A percentile compares a stretch with the other conserved stretches of the same genome.
phyloP scores from a whole-genome alignment of 345 rosid genomes.

The Brassica cretica region DNA sequence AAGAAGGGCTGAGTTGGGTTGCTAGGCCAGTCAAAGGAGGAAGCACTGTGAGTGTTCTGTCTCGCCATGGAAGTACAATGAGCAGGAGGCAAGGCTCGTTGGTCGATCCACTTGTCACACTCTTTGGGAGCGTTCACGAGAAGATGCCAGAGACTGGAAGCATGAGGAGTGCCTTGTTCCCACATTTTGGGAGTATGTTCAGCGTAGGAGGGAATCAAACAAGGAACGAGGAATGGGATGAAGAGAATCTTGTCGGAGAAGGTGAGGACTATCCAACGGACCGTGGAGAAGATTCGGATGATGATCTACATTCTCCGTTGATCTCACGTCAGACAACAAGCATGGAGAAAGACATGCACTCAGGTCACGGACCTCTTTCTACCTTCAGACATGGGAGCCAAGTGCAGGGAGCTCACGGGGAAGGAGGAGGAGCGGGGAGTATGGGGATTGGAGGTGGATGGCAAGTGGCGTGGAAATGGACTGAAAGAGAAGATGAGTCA shows the following conservation, averaged over 20 bases:
- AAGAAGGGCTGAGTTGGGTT: conserved; percentile 77
- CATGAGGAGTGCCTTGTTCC: conserved; percentile 89
- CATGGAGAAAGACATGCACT: conserved; percentile 64
- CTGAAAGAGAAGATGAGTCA: conserved; percentile 65
- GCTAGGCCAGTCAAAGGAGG: conserved; percentile 84
- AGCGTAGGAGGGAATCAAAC: conserved; percentile 75
- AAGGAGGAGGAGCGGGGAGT: conserved; percentile 50
- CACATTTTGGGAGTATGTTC: conserved; percentile 96
- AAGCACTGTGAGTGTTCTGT: conserved; percentile 58
- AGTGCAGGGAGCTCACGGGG: conserved; percentile 58
- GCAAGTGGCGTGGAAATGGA: conserved; percentile 99
- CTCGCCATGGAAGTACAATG: conserved; percentile 70
- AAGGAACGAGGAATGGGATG: conserved; percentile 83
- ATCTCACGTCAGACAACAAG: conserved; percentile 90
- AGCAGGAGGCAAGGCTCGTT: conserved; percentile 48
- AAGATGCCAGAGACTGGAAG: conserved; percentile 77
- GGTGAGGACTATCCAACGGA: conserved; percentile 79
- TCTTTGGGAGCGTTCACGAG: conserved; percentile 88
- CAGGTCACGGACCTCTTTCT: conserved; percentile 54
- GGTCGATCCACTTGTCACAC: conserved; percentile 86
- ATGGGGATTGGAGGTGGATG: conserved; percentile 93
- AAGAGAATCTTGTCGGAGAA: conserved; percentile 67
- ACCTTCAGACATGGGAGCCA: conserved; percentile 64
- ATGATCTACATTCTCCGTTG: conserved; percentile 78
- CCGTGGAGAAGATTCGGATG: conserved; percentile 64